Conservation (phyloP, 2,329 filamentous ascomycete genomes). For the Trichocomaceae sp. region DNA sequence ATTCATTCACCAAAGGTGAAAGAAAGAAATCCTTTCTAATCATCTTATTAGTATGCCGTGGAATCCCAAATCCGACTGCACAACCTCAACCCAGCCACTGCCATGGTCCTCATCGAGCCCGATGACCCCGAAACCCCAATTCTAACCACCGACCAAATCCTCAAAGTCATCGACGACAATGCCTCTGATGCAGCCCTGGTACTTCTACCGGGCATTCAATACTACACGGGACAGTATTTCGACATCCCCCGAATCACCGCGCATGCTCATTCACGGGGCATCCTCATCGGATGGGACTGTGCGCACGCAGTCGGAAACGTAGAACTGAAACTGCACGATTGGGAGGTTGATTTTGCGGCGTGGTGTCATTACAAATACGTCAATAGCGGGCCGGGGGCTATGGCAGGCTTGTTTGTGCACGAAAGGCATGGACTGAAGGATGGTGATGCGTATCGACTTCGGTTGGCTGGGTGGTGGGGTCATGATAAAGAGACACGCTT, state of each 20-base stretch:
- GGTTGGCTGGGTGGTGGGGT: constrained; percentile 82
- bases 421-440: constrained; percentile 55
- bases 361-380: constrained; percentile 97
- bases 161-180: constrained; percentile 67
- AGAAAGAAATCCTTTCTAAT: constrained; percentile 13
- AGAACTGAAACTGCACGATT: constrained; percentile 70
- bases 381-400: constrained; percentile 75
- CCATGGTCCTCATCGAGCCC: constrained; percentile 69
- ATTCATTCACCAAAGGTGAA: background rate
- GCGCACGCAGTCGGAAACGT: constrained; percentile 84
- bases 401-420: constrained; percentile 76
- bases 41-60: constrained; percentile 61
- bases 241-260: constrained; percentile 75
- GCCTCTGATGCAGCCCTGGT: constrained; percentile 66
- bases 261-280: constrained; percentile 63
- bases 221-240: constrained; percentile 84
- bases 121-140: constrained; percentile 47
- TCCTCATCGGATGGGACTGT: constrained; percentile 79
- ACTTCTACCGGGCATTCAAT: constrained; percentile 81
- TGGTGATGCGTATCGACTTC: constrained; percentile 50
- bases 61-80: constrained; percentile 73
- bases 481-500: constrained; percentile 70
- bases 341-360: constrained; percentile 83
- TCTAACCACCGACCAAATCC: constrained; percentile 64
- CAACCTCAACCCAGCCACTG: constrained; percentile 56